Percentiles rank a stretch among this genome's conserved stretches.
Evolutionary conservation across 192 early-diverging fungal species (phyloP).

Genomic region (Backusella mclennaniae): DNA sequence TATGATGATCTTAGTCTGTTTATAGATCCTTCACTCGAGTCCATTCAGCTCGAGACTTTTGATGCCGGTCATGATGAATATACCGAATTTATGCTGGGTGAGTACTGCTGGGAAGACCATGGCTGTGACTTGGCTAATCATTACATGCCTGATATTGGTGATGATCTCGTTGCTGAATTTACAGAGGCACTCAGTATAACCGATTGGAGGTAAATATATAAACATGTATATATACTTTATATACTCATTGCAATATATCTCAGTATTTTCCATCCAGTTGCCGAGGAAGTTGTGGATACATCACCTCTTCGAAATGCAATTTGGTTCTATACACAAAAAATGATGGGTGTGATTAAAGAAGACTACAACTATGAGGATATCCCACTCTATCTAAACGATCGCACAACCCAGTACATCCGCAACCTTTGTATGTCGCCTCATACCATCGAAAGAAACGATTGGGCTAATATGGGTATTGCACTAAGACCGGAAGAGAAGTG

Average conservation of each 20-base stretch:
- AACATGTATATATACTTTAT: background rate
- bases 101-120: slow-evolving; percentile 61
- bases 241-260: background rate
- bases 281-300: slow-evolving; percentile 51
- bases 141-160: slow-evolving; percentile 50
- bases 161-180: slow-evolving; percentile 50
- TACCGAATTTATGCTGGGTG: slow-evolving; percentile 43
- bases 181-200: slow-evolving; percentile 51
- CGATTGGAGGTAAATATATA: slow-evolving; percentile 42
- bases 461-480: slow-evolving; percentile 51
- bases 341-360: slow-evolving; percentile 53
- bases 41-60: slow-evolving; percentile 37
- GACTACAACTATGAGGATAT: slow-evolving; percentile 53
- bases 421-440: slow-evolving; percentile 45
- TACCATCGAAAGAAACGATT: slow-evolving; percentile 45
- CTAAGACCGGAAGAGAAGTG: slow-evolving; percentile 58
- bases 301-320: slow-evolving; percentile 54
- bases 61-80: slow-evolving; percentile 34
- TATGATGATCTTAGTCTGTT: slow-evolving; percentile 51
- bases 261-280: slow-evolving; percentile 36
- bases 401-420: slow-evolving; percentile 42
- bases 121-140: slow-evolving; percentile 47
- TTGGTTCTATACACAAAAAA: slow-evolving; percentile 51
- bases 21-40: slow-evolving; percentile 24
- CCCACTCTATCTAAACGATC: slow-evolving; percentile 43